A percentile compares a stretch with the other conserved stretches of the same genome.
These are phyloP conservation scores for Phenoliferia sp. DNA, from an alignment of 1,284 basidiomycete genomes.

Conservation along the genomic window DNA sequence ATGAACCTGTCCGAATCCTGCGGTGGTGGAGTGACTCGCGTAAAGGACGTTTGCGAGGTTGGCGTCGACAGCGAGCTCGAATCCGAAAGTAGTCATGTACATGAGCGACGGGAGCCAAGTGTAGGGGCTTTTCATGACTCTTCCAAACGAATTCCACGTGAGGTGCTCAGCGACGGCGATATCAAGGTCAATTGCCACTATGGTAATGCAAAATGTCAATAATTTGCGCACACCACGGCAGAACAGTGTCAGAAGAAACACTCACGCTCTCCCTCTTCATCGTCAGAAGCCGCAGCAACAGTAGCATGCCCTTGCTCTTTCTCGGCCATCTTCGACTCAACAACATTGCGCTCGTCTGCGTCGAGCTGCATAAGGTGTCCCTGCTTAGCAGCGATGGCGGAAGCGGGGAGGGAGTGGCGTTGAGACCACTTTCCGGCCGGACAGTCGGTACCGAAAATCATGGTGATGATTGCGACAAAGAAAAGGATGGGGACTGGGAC, in stretches of 20 bases:
- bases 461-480: neutral
- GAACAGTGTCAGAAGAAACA: neutral
- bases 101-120: constrained; percentile 58
- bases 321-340: constrained; percentile 10
- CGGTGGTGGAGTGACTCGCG: constrained; percentile 37
- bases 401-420: constrained; percentile 47
- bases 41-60: constrained; percentile 53
- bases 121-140: constrained; percentile 48
- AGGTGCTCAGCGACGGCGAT: constrained; percentile 53
- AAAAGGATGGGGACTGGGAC: constrained; percentile 55
- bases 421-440: constrained; percentile 48
- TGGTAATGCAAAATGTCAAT: constrained; percentile 47
- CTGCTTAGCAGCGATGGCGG: constrained; percentile 41
- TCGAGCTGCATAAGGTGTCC: constrained; percentile 37
- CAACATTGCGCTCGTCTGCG: neutral
- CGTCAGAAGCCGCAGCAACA: constrained; percentile 18
- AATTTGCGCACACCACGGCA: constrained; percentile 16
- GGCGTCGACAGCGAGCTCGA: constrained; percentile 57
- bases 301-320: neutral
- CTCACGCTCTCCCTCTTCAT: neutral
- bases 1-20: neutral
- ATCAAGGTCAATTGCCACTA: constrained; percentile 45
- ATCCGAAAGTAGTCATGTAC: constrained; percentile 47
- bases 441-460: constrained; percentile 54
- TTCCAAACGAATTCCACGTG: constrained; percentile 43